Conservation (phyloP, 768 basidiomycete species). For the Peribolospora baueri region DNA sequence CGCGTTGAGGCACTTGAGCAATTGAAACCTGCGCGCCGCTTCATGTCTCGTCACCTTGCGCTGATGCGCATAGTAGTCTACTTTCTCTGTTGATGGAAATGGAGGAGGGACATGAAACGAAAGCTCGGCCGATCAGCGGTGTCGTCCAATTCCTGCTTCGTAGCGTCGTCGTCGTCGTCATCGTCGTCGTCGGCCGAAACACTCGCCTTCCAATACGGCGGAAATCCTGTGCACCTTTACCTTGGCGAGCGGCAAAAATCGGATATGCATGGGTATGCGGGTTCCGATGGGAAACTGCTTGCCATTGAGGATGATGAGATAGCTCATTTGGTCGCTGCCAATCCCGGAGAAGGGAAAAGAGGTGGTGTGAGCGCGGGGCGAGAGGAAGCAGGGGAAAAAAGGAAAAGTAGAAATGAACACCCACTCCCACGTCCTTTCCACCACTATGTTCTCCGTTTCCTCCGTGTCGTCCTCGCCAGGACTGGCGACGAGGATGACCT, state of each 20-base stretch:
- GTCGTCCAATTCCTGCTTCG: no score
- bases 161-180: background rate
- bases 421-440: conserved; percentile 75
- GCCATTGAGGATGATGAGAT: conserved; percentile 46
- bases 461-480: conserved; percentile 71
- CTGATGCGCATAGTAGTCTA: conserved; percentile 52
- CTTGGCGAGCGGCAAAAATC: conserved; percentile 60
- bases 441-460: conserved; percentile 47
- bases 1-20: conserved; percentile 37
- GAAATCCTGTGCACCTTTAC: conserved; percentile 52
- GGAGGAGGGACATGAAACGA: background rate
- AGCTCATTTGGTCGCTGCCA: conserved; percentile 27
- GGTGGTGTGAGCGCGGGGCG: background rate
- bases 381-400: background rate
- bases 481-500: conserved; percentile 47
- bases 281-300: conserved; percentile 66
- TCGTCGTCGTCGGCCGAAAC: background rate
- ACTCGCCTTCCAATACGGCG: conserved; percentile 55
- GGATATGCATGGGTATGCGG: conserved; percentile 48
- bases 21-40: conserved; percentile 32
- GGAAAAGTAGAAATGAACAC: conserved; percentile 26
- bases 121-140: no score
- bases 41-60: conserved; percentile 46
- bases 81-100: conserved; percentile 20
- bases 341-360: background rate